A percentile compares a stretch with the other conserved stretches of the same genome.
Evolutionary conservation across 116 monocot genomes (phyloP).

Genomic region (Phalaenopsis hybrid): DNA sequence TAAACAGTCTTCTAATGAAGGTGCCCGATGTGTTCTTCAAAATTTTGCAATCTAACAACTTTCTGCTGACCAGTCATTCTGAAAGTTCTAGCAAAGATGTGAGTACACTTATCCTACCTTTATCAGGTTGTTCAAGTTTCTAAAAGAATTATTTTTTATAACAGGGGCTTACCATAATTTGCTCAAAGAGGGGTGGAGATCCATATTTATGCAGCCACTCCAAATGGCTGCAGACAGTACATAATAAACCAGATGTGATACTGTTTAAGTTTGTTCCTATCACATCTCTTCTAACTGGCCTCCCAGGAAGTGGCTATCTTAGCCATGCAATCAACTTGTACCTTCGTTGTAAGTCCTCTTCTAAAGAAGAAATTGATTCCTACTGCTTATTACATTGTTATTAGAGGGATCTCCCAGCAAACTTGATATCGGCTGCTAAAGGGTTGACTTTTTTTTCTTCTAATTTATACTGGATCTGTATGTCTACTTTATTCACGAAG

Average conservation of each 20-base stretch:
- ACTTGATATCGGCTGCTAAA: too few relatives aligned
- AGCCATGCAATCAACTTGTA: conserved; percentile 97
- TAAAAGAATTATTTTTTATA: conserved; percentile 12
- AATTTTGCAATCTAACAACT: conserved; percentile 70
- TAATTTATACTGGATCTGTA: too few relatives aligned
- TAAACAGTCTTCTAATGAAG: conserved; percentile 30
- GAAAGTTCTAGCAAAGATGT: conserved; percentile 92
- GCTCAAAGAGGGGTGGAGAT: conserved; percentile 86
- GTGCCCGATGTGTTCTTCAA: conserved; percentile 74
- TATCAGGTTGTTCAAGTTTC: conserved; percentile 1
- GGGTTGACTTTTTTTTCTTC: too few relatives aligned
- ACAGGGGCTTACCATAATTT: conserved; percentile 80
- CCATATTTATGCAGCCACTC: conserved; percentile 47
- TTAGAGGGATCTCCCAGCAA: too few relatives aligned
- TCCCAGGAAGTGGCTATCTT: conserved; percentile 94
- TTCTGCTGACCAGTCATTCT: conserved; percentile 54
- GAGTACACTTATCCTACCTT: conserved; percentile 9
- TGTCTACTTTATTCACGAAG: too few relatives aligned
- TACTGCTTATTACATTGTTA: too few relatives aligned
- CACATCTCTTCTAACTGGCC: conserved; percentile 84
- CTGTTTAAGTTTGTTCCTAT: conserved; percentile 92
- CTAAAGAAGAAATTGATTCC: not conserved
- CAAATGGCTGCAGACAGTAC: conserved; percentile 83
- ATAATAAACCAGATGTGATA: conserved; percentile 68
- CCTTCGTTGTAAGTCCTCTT: conserved; percentile 77